Conservation (phyloP, 169 alveolate species). For the Plasmodium coatneyi region DNA sequence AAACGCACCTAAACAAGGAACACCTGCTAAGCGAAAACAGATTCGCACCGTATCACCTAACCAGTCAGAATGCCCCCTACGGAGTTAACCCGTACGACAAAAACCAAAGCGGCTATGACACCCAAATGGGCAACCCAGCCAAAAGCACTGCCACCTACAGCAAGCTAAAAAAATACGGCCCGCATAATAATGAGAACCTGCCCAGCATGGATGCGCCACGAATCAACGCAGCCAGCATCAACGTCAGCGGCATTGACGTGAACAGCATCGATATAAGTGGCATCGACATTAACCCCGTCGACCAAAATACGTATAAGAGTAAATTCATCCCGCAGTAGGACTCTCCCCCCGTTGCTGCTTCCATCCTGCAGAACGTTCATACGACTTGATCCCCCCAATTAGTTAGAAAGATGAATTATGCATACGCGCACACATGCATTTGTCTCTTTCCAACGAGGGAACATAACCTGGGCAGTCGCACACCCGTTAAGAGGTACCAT, state of each 20-base stretch:
- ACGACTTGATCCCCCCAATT: background rate
- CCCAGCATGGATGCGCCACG: background rate
- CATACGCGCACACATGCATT: background rate
- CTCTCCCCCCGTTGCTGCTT: background rate
- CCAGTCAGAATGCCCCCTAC: background rate
- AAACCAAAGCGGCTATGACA: background rate
- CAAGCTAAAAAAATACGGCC: constrained; percentile 21
- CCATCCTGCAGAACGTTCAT: no score
- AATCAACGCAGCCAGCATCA: background rate
- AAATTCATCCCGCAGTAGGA: constrained; percentile 14
- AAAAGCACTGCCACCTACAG: constrained; percentile 1
- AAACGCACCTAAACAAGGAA: background rate
- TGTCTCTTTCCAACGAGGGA: background rate
- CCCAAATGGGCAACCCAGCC: background rate
- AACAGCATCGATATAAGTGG: constrained; percentile 21
- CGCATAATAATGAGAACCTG: background rate
- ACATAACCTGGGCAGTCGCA: background rate
- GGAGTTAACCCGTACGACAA: background rate
- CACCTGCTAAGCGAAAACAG: constrained; percentile 11
- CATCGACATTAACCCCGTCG: constrained; percentile 23
- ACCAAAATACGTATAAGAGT: constrained; percentile 9
- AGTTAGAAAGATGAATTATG: background rate
- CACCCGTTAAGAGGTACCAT: background rate
- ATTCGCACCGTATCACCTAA: background rate
- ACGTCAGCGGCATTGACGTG: background rate